These are phyloP conservation scores for Tilletia horrida DNA, from an alignment of 1,284 basidiomycete species.

Conservation along the genomic window DNA sequence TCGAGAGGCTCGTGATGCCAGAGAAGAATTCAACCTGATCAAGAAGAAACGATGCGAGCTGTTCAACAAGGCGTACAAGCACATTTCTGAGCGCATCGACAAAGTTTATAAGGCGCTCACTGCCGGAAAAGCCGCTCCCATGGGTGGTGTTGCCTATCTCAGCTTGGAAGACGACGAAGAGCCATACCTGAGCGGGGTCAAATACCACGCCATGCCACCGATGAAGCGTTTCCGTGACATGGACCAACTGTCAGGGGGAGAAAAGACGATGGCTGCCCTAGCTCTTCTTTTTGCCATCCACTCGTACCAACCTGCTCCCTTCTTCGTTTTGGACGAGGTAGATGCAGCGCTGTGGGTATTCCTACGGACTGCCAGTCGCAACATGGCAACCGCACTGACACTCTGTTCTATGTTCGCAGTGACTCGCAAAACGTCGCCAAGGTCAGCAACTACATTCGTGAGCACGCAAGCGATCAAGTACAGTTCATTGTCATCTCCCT, in stretches of 20 bases:
- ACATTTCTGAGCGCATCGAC: conserved; percentile 91
- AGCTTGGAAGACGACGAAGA: conserved; percentile 96
- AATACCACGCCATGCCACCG: conserved; percentile 92
- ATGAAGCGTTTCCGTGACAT: conserved; percentile 99
- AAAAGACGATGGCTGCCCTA: conserved; percentile 95
- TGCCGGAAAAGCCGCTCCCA: conserved; percentile 83
- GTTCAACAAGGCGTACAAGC: conserved; percentile 93
- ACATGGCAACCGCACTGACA: not conserved
- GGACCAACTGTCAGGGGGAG: conserved; percentile 95
- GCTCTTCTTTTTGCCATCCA: conserved; percentile 95
- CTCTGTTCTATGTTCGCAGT: conserved; percentile 4
- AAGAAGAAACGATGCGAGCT: conserved; percentile 69
- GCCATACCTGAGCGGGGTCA: conserved; percentile 90
- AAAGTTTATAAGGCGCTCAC: conserved; percentile 97
- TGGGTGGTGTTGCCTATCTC: conserved; percentile 94
- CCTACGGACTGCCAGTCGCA: conserved; percentile 59
- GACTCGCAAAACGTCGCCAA: conserved; percentile 52
- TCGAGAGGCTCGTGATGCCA: conserved; percentile 78
- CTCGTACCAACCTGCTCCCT: conserved; percentile 87
- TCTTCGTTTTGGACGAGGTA: conserved; percentile 97
- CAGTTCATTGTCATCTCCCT: conserved; percentile 97
- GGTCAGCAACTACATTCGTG: conserved; percentile 50
- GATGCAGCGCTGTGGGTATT: conserved; percentile 82
- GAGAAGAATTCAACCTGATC: conserved; percentile 84
- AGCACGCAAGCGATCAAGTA: conserved; percentile 63